phyloP scores from a whole-genome alignment of 2,329 filamentous ascomycete genomes.

The Pseudogymnoascus sp. region DNA sequence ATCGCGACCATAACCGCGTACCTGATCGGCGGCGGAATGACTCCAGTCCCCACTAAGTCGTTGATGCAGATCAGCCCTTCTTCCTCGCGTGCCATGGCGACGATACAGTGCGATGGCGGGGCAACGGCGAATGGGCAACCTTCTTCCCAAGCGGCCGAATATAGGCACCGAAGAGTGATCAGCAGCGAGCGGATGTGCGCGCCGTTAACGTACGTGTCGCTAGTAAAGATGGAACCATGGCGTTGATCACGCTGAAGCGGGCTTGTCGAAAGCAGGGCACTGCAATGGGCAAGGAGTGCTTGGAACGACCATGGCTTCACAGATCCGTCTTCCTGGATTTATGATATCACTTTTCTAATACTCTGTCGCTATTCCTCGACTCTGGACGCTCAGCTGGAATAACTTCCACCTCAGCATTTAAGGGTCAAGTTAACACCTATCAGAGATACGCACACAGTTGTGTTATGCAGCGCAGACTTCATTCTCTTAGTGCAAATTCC shows the following conservation, averaged over 20 bases:
- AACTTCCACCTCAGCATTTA: background rate
- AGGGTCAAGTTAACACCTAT: background rate
- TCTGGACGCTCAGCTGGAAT: background rate
- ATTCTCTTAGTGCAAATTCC: slow-evolving; percentile 7
- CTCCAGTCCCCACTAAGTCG: background rate
- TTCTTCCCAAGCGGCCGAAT: background rate
- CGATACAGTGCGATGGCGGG: background rate
- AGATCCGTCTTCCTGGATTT: background rate
- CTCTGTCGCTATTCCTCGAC: background rate
- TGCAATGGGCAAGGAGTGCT: background rate
- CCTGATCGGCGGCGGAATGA: background rate
- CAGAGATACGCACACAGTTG: background rate
- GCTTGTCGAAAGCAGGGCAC: background rate
- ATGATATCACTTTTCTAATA: background rate
- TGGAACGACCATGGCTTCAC: background rate
- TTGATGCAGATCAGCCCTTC: background rate
- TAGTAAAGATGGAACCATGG: background rate
- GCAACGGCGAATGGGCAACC: background rate
- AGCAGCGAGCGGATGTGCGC: background rate
- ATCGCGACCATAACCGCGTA: background rate
- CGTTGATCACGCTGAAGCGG: background rate
- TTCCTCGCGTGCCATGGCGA: background rate
- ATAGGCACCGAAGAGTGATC: background rate
- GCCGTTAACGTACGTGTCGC: background rate
- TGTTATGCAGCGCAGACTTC: background rate